Evolutionary conservation across 1,139 yeast species (phyloP), one percentile per base, ranked within the genome.

Genomic region (Sugiyamaella neomexicana): DNA sequence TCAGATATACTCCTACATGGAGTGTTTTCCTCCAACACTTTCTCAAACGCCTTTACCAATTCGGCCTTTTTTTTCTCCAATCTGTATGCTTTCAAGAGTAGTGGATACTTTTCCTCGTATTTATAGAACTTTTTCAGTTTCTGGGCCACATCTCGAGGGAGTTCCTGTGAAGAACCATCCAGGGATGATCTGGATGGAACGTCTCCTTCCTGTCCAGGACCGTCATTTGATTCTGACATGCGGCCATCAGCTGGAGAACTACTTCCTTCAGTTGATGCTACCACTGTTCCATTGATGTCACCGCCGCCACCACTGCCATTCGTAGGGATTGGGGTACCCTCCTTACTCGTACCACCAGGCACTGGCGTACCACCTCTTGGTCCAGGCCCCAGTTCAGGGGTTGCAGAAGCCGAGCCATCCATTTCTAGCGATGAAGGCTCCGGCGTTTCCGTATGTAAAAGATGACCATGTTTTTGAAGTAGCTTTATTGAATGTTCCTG

Each of bases 41-140:
- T 82, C 66, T 90, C 97, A 64, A 91, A 86, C 1, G 76, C 67
- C 7, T 68, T 73, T n/a, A 90, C 79, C 53, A 85, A 75, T 50
- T 81, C 85, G 1, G 80, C 74, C 62, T 85, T 86, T 46, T 79
- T 75, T 72, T 88, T 89, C 67, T 90, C 97, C 1, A 79, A 74
- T 66, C 89, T 87, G 72, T 87, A 91, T 0, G 98, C 97, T 48
- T 86, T 86, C 49, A 89, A 77, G 13, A 91, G 74, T 51, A 63
- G 72, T 0, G 97, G 98, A 67, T 90, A 91, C 66, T 89, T 89
- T 55, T 86, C 87, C 69, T 93, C 98, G 68, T 90, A 93, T 68
- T 89, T 90, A 55, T 80, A 83, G 67, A 89, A 89, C 73, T 89
- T 90, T 58, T 80, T 79, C 70, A 91, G 72, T 64, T 86, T 86